Conservation (phyloP, 2,329 filamentous ascomycete species). For the Microcera coccophila region DNA sequence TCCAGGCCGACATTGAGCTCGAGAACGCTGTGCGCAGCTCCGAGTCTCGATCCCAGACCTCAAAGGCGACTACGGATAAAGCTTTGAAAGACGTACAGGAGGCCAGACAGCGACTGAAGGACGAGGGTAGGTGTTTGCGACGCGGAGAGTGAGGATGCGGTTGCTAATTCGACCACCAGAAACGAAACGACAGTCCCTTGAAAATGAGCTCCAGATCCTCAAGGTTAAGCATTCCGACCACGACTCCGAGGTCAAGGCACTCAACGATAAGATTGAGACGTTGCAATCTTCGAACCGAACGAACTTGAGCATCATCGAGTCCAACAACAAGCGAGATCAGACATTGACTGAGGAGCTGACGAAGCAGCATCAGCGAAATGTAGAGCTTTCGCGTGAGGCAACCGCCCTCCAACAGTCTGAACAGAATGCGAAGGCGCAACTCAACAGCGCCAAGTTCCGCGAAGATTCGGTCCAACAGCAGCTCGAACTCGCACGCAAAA, state of each 20-base stretch:
- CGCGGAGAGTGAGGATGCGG: constrained; percentile 3
- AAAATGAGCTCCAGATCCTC: constrained; percentile 75
- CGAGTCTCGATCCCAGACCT: constrained; percentile 75
- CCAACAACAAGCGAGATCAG: constrained; percentile 83
- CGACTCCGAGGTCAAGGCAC: constrained; percentile 67
- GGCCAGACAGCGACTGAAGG: constrained; percentile 72
- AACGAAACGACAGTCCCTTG: constrained; percentile 67
- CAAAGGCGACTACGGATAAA: constrained; percentile 79
- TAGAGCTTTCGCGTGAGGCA: constrained; percentile 79
- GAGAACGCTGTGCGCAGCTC: constrained; percentile 83
- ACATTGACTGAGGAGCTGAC: constrained; percentile 81
- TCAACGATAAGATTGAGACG: constrained; percentile 78
- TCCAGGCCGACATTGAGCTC: constrained; percentile 85
- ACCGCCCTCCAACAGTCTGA: constrained; percentile 76
- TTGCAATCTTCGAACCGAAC: constrained; percentile 92
- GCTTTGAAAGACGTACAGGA: constrained; percentile 79
- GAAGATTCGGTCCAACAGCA: constrained; percentile 90
- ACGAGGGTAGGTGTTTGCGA: constrained; percentile 63
- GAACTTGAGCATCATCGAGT: constrained; percentile 81
- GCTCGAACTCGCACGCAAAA: constrained; percentile 80
- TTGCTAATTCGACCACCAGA: constrained; percentile 49
- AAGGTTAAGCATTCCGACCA: constrained; percentile 73
- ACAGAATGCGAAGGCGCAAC: constrained; percentile 75
- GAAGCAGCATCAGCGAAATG: constrained; percentile 81
- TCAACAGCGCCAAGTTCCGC: constrained; percentile 79